Evolutionary conservation across 805 yeast species (phyloP).

Genomic region (Ogataea nonfermentans): DNA sequence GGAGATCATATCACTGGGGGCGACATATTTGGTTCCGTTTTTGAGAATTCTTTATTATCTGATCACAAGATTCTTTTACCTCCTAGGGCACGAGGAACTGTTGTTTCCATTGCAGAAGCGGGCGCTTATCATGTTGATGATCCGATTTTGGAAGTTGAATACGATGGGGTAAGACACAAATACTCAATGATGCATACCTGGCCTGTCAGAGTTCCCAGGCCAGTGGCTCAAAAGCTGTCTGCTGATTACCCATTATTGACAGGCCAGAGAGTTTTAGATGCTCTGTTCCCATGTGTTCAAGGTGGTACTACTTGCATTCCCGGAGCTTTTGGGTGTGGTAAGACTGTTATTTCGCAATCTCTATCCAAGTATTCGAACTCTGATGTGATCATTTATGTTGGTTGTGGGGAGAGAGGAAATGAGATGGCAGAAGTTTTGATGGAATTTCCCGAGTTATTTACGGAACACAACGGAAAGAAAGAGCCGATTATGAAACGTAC

Average conservation of each 20-base stretch:
- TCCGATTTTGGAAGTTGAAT: slow-evolving; percentile 88
- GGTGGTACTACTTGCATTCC: slow-evolving; percentile 99
- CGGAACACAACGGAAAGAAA: slow-evolving; percentile 87
- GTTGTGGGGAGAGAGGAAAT: slow-evolving; percentile 95
- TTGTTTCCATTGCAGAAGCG: slow-evolving; percentile 81
- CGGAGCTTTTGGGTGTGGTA: slow-evolving; percentile 99
- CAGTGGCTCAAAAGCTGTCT: slow-evolving; percentile 89
- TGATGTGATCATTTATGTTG: slow-evolving; percentile 93
- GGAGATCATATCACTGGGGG: slow-evolving; percentile 99
- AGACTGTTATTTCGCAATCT: slow-evolving; percentile 94
- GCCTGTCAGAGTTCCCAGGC: slow-evolving; percentile 99
- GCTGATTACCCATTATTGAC: slow-evolving; percentile 96
- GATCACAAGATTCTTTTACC: slow-evolving; percentile 95
- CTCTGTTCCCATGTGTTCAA: slow-evolving; percentile 98
- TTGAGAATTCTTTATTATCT: slow-evolving; percentile 86
- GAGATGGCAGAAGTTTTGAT: slow-evolving; percentile 99
- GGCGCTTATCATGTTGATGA: slow-evolving; percentile 93
- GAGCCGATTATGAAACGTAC: slow-evolving; percentile 99
- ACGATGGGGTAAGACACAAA: slow-evolving; percentile 75
- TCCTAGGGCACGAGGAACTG: slow-evolving; percentile 98
- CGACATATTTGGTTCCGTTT: slow-evolving; percentile 91
- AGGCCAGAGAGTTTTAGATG: slow-evolving; percentile 98
- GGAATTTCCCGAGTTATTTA: slow-evolving; percentile 98
- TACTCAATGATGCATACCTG: slow-evolving; percentile 97
- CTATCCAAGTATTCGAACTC: slow-evolving; percentile 97